These are phyloP conservation scores for Phlyctochytrium arcticum DNA, from an alignment of 192 early-diverging fungal genomes.

Conservation along the genomic window DNA sequence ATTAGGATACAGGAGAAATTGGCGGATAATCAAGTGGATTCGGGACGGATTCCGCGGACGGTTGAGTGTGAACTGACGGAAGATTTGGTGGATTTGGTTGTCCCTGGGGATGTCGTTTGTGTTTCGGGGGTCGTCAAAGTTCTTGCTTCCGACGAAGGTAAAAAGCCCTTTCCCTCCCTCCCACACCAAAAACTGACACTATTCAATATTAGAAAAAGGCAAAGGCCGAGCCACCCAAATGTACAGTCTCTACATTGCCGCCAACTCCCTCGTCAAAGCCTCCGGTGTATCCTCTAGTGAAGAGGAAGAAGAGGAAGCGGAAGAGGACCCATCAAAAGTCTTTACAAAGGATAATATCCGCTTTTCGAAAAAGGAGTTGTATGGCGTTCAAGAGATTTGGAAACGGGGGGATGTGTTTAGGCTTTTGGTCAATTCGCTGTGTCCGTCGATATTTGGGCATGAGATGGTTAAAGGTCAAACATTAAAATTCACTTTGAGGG, in stretches of 20 bases:
- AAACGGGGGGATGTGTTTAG: conserved; percentile 58
- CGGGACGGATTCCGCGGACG: conserved; percentile 68
- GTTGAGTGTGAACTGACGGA: conserved; percentile 73
- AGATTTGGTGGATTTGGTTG: conserved; percentile 70
- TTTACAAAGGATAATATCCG: conserved; percentile 61
- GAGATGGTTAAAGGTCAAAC: conserved; percentile 72
- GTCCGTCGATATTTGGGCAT: conserved; percentile 78
- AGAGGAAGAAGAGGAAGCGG: neutral
- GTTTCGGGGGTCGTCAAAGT: conserved; percentile 76
- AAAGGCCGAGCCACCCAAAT: conserved; percentile 53
- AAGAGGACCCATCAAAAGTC: conserved; percentile 29
- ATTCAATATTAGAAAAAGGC: conserved; percentile 27
- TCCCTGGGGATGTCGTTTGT: conserved; percentile 79
- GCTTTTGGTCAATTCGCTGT: conserved; percentile 73
- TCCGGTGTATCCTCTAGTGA: conserved; percentile 36
- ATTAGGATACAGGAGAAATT: conserved; percentile 81
- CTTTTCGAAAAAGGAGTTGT: conserved; percentile 69
- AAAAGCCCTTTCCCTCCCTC: no score
- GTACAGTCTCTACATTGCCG: conserved; percentile 71
- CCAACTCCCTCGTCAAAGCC: conserved; percentile 60
- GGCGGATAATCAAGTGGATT: conserved; percentile 63
- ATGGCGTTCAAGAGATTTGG: conserved; percentile 64
- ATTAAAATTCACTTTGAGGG: no score
- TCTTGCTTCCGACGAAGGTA: conserved; percentile 62
- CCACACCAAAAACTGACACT: no score